Conservation (phyloP, 2,329 filamentous ascomycete genomes). For the Nigrospora osmanthi region DNA sequence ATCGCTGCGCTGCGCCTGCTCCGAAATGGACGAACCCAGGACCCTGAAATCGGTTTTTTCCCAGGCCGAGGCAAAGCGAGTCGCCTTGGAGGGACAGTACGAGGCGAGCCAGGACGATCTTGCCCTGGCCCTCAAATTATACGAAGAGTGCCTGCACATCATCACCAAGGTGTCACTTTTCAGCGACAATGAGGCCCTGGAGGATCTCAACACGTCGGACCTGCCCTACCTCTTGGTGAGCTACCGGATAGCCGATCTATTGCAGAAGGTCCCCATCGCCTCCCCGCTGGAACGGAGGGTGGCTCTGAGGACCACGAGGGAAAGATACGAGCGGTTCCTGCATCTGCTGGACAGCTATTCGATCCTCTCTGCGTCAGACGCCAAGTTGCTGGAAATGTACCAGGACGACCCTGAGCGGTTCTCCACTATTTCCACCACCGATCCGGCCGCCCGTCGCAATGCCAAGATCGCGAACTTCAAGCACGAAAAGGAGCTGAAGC, state of each 20-base stretch:
- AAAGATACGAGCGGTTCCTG: conserved; percentile 72
- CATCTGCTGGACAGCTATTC: conserved; percentile 71
- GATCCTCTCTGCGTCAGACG: conserved; percentile 57
- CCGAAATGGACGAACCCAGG: conserved; percentile 31
- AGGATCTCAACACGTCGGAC: conserved; percentile 80
- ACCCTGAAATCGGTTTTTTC: conserved; percentile 42
- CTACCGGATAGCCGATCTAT: conserved; percentile 72
- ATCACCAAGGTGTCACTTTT: conserved; percentile 71
- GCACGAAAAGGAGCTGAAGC: conserved; percentile 77
- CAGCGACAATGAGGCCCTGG: conserved; percentile 80
- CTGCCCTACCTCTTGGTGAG: conserved; percentile 77
- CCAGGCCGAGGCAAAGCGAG: conserved; percentile 42
- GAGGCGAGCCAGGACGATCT: conserved; percentile 47
- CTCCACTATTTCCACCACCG: conserved; percentile 55
- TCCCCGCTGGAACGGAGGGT: conserved; percentile 48
- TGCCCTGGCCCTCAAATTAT: conserved; percentile 52
- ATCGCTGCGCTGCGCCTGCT: neutral
- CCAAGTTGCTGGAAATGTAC: conserved; percentile 65
- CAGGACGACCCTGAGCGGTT: conserved; percentile 65
- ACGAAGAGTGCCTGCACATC: conserved; percentile 64
- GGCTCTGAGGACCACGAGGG: conserved; percentile 55
- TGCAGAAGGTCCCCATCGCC: conserved; percentile 55
- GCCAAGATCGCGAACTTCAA: conserved; percentile 81
- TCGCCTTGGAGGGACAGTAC: conserved; percentile 52
- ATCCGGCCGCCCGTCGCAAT: conserved; percentile 63